Evolutionary conservation across 1,139 yeast species (phyloP).

Genomic region (Candida glucosophila): DNA sequence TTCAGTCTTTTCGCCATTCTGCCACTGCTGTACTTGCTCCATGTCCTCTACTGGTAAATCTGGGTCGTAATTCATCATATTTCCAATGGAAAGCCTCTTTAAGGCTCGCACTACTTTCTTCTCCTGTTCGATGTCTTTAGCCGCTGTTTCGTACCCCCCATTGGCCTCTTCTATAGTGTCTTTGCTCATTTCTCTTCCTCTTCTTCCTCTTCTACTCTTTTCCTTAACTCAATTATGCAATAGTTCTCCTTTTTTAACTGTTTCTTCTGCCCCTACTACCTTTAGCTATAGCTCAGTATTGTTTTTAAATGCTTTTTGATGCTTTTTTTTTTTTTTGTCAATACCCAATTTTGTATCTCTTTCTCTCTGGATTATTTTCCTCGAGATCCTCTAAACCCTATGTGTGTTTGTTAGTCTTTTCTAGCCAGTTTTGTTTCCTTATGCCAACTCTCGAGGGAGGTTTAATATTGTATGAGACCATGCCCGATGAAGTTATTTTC

Average conservation of each 20-base stretch:
- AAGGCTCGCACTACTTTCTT: constrained; percentile 52
- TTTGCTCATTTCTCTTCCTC: constrained; percentile 1
- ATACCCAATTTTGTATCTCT: too few species aligned
- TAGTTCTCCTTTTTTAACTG: not conserved
- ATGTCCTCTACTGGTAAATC: constrained; percentile 42
- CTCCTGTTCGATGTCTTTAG: constrained; percentile 45
- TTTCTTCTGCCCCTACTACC: not conserved
- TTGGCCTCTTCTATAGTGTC: constrained; percentile 2
- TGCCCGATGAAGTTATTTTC: not conserved
- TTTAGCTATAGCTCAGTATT: too few species aligned
- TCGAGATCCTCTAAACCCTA: not conserved
- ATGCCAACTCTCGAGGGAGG: not conserved
- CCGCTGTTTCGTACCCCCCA: constrained; percentile 29
- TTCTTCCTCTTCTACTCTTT: constrained; percentile 1
- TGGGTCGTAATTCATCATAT: constrained; percentile 48
- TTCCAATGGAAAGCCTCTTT: constrained; percentile 48
- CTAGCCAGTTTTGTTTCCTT: not conserved
- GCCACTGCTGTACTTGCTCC: constrained; percentile 22
- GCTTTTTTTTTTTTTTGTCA: too few species aligned
- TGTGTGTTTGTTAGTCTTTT: not conserved
- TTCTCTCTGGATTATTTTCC: too few species aligned
- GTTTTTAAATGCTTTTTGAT: too few species aligned
- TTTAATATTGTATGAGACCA: not conserved
- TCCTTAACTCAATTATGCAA: not conserved
- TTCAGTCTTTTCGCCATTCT: constrained; percentile 8